Percentiles rank a stretch among this genome's conserved stretches.
phyloP scores from a whole-genome alignment of 225 moss, liverwort and hornwort genomes.

The Takakia lepidozioides region DNA sequence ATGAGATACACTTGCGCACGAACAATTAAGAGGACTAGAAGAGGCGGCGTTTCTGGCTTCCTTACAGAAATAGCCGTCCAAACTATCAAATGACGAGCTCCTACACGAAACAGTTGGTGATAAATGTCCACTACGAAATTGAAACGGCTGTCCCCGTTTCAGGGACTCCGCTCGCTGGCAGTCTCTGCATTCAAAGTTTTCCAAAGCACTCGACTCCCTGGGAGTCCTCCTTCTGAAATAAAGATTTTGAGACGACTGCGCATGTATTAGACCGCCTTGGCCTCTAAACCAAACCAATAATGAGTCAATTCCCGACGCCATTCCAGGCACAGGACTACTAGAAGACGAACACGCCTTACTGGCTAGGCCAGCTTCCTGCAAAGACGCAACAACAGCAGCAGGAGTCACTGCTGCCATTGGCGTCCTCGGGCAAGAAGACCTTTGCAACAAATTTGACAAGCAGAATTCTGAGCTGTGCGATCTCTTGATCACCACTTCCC shows the following conservation, averaged over 20 bases:
- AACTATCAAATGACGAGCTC: conserved; percentile 25
- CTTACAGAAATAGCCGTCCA: conserved; percentile 27
- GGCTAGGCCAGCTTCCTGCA: conserved; percentile 4
- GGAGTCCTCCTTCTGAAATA: conserved; percentile 4
- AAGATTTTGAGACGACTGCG: conserved; percentile 13
- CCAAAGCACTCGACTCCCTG: conserved; percentile 16
- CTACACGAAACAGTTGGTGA: conserved; percentile 18
- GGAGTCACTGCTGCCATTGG: not conserved
- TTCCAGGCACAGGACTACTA: too few relatives aligned
- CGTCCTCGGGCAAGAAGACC: conserved; percentile 2
- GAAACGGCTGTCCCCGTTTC: too few relatives aligned
- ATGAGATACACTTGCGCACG: conserved; percentile 16
- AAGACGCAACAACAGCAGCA: conserved; percentile 3
- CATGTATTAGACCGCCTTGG: conserved; percentile 8
- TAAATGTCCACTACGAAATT: conserved; percentile 5
- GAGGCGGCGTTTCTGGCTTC: conserved; percentile 25
- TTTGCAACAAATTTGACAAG: not conserved
- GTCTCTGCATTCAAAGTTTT: conserved; percentile 17
- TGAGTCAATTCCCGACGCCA: too few relatives aligned
- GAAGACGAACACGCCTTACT: conserved; percentile 11
- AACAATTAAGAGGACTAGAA: conserved; percentile 6
- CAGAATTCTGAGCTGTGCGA: conserved; percentile 7
- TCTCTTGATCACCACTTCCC: conserved; percentile 4
- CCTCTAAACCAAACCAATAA: too few relatives aligned
- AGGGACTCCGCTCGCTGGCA: too few relatives aligned